These are phyloP conservation scores for Acer negundo DNA, from an alignment of 345 rosid species.

Conservation along the genomic window DNA sequence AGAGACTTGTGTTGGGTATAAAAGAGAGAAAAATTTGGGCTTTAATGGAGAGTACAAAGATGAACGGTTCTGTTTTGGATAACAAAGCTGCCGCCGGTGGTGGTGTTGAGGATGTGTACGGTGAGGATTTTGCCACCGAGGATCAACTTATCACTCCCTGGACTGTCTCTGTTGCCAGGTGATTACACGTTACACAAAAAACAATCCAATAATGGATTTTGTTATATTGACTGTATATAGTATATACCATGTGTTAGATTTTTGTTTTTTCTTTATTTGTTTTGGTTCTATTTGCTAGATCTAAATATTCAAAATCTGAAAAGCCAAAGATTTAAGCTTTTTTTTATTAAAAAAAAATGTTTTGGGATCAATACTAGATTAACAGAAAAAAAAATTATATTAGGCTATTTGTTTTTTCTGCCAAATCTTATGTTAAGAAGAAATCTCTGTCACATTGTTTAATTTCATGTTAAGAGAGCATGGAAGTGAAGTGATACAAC, in stretches of 20 bases:
- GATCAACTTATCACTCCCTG: slow-evolving; percentile 93
- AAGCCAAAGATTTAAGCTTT: not conserved
- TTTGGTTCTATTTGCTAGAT: not conserved
- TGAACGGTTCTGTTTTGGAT: slow-evolving; percentile 42
- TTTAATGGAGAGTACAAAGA: slow-evolving; percentile 34
- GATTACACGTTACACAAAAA: not conserved
- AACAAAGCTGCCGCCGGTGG: slow-evolving; percentile 44
- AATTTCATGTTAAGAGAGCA: not conserved
- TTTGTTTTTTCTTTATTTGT: not conserved
- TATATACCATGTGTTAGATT: too few relatives aligned
- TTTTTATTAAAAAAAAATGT: too few relatives aligned
- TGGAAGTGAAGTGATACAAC: not conserved
- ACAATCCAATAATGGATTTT: not conserved
- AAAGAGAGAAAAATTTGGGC: slow-evolving; percentile 30
- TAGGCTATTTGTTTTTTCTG: too few relatives aligned
- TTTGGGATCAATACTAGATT: not conserved
- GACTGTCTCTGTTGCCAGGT: slow-evolving; percentile 92
- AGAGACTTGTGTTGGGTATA: slow-evolving; percentile 31
- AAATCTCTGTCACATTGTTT: not conserved
- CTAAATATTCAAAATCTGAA: not conserved
- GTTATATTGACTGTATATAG: not conserved
- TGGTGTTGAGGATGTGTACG: slow-evolving; percentile 70
- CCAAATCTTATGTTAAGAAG: not conserved
- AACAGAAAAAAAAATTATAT: too few relatives aligned
- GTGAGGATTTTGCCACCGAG: slow-evolving; percentile 81